Percentiles rank a stretch among this genome's conserved stretches.
These are phyloP conservation scores for Pythium utonaiense DNA, from an alignment of 352 stramenopile species.

Conservation along the genomic window DNA sequence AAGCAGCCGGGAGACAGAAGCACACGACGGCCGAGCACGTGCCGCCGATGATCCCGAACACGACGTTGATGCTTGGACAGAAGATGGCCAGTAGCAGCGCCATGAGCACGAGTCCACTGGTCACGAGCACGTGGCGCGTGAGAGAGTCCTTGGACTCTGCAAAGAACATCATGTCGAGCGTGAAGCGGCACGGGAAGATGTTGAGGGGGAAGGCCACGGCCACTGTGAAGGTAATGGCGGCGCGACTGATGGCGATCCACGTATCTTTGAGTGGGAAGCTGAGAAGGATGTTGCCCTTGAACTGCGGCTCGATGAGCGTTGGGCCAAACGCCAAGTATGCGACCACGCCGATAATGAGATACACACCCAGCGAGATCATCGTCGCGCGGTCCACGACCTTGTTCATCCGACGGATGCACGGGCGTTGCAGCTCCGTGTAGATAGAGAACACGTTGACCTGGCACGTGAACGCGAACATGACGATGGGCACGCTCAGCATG, in stretches of 20 bases:
- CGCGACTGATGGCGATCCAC: constrained; percentile 74
- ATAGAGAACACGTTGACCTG: constrained; percentile 89
- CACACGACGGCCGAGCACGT: constrained; percentile 82
- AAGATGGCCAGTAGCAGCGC: constrained; percentile 79
- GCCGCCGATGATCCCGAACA: constrained; percentile 84
- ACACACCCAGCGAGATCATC: constrained; percentile 67
- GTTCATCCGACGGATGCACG: constrained; percentile 86
- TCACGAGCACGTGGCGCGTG: constrained; percentile 63
- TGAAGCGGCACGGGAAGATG: constrained; percentile 86
- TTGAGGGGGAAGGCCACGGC: constrained; percentile 83
- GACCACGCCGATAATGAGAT: constrained; percentile 72
- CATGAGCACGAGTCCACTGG: constrained; percentile 51
- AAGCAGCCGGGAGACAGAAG: constrained; percentile 79
- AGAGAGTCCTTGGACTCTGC: constrained; percentile 65
- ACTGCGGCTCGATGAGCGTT: constrained; percentile 54
- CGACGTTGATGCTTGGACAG: constrained; percentile 81
- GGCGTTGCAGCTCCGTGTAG: constrained; percentile 84
- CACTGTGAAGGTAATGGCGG: constrained; percentile 85
- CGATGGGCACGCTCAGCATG: constrained; percentile 84
- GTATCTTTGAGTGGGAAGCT: constrained; percentile 76
- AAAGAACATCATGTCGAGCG: constrained; percentile 89
- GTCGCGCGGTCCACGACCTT: constrained; percentile 84
- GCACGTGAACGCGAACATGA: constrained; percentile 89
- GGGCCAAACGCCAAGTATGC: constrained; percentile 78
- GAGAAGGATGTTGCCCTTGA: constrained; percentile 82